Evolutionary conservation across 257 asterid genomes (phyloP).

Genomic region (Rhazya stricta): DNA sequence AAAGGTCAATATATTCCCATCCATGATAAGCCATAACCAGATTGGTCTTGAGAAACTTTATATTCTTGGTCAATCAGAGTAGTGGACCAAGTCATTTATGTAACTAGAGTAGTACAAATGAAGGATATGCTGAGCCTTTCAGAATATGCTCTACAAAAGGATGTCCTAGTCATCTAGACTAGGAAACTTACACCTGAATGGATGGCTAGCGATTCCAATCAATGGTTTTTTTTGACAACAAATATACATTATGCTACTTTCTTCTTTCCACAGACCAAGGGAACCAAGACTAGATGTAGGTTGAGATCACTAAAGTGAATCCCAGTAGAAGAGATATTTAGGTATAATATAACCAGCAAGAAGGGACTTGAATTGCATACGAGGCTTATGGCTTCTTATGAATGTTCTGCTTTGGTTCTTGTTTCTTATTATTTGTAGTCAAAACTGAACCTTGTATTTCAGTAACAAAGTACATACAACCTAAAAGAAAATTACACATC

Average conservation of each 20-base stretch:
- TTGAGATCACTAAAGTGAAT: constrained; percentile 6
- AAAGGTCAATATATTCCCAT: constrained; percentile 11
- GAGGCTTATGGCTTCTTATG: background rate
- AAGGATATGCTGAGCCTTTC: background rate
- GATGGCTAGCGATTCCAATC: background rate
- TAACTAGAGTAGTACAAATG: background rate
- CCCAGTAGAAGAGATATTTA: background rate
- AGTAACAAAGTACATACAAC: constrained; percentile 6
- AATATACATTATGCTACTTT: background rate
- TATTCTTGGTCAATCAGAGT: background rate
- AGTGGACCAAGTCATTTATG: background rate
- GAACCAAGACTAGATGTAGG: background rate
- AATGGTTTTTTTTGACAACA: background rate
- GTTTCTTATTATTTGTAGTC: background rate
- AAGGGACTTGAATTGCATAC: background rate
- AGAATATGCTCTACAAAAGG: background rate
- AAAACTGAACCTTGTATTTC: constrained; percentile 4
- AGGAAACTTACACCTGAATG: background rate
- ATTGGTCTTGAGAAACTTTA: background rate
- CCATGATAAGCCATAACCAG: background rate
- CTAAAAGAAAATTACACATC: background rate
- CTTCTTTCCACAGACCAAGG: background rate
- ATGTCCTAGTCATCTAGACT: background rate
- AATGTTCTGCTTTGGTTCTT: background rate
- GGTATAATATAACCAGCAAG: constrained; percentile 1